Conservation (phyloP, 768 basidiomycete genomes). For the Vararia minispora region DNA sequence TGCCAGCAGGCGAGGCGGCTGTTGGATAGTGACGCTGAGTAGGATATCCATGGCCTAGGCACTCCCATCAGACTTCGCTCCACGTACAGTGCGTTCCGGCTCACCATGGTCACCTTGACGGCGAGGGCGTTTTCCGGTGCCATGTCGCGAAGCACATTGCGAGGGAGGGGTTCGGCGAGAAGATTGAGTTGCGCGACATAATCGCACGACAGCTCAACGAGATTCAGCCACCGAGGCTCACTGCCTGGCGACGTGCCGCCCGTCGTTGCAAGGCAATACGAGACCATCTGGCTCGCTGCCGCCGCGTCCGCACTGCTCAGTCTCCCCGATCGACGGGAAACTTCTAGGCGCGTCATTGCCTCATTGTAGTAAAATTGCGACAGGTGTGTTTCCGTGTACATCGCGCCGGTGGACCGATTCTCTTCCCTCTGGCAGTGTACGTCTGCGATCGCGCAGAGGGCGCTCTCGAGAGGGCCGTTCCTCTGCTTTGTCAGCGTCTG, state of each 20-base stretch:
- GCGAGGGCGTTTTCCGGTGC: constrained; percentile 41
- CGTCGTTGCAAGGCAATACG: constrained; percentile 39
- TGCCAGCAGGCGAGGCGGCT: constrained; percentile 51
- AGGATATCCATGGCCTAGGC: constrained; percentile 73
- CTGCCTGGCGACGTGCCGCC: constrained; percentile 45
- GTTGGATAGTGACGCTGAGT: constrained; percentile 48
- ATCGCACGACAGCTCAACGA: constrained; percentile 61
- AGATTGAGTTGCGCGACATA: constrained; percentile 70
- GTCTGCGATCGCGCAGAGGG: constrained; percentile 13
- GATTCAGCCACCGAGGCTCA: constrained; percentile 54
- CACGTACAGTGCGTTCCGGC: constrained; percentile 23
- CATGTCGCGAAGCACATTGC: constrained; percentile 47
- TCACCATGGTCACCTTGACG: constrained; percentile 64
- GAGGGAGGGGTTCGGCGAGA: no score
- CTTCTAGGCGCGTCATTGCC: constrained; percentile 11
- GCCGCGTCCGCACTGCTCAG: constrained; percentile 55
- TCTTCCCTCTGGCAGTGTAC: constrained; percentile 9
- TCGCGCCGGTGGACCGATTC: no score
- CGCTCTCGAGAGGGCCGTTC: constrained; percentile 8
- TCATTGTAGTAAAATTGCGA: constrained; percentile 12
- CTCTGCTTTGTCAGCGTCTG: constrained; percentile 9
- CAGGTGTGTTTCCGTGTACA: constrained; percentile 7
- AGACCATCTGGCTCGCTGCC: constrained; percentile 69
- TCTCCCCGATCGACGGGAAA: constrained; percentile 10
- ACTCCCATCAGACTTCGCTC: background rate